A percentile compares a stretch with the other conserved stretches of the same genome.
Evolutionary conservation across 2,329 filamentous ascomycete species (phyloP).

Genomic region (Gnomoniopsis sp.): DNA sequence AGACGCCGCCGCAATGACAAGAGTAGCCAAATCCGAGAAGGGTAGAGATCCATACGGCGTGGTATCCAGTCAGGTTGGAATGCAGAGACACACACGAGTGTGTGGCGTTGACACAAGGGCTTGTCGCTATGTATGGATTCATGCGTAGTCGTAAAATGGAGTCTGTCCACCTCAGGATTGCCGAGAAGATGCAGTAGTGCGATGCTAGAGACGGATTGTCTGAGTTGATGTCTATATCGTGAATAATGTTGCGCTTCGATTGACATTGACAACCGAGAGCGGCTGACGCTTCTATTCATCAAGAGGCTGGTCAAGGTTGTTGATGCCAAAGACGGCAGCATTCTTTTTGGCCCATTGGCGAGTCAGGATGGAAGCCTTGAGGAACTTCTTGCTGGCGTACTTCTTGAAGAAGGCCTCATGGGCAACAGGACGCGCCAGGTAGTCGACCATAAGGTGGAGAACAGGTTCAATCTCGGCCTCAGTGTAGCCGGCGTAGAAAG

Average conservation of each 20-base stretch:
- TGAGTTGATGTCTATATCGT: not conserved
- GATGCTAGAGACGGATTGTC: slow-evolving; percentile 6
- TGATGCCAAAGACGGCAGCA: slow-evolving; percentile 53
- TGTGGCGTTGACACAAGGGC: slow-evolving; percentile 14
- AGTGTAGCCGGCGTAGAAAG: slow-evolving; percentile 88
- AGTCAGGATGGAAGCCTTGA: slow-evolving; percentile 92
- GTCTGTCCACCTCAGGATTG: slow-evolving; percentile 9
- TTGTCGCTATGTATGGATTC: slow-evolving; percentile 14
- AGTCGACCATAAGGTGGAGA: slow-evolving; percentile 93
- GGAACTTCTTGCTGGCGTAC: slow-evolving; percentile 98
- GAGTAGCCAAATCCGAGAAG: slow-evolving; percentile 17
- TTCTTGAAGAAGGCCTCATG: slow-evolving; percentile 99
- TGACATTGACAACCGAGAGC: slow-evolving; percentile 1
- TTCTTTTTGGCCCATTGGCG: slow-evolving; percentile 92
- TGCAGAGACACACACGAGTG: slow-evolving; percentile 10
- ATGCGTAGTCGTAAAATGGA: slow-evolving; percentile 15
- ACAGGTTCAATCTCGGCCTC: slow-evolving; percentile 93
- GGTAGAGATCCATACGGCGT: slow-evolving; percentile 8
- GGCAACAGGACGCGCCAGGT: slow-evolving; percentile 81
- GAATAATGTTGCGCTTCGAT: not conserved
- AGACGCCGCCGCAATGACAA: slow-evolving; percentile 20
- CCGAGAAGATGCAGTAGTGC: slow-evolving; percentile 6
- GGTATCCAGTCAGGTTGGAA: slow-evolving; percentile 6
- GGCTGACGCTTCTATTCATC: slow-evolving; percentile 44
- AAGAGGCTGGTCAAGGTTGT: slow-evolving; percentile 41